A percentile compares a stretch with the other conserved stretches of the same genome.
Evolutionary conservation across 2,329 filamentous ascomycete genomes (phyloP).

Genomic region (Tympanopsis confertula): DNA sequence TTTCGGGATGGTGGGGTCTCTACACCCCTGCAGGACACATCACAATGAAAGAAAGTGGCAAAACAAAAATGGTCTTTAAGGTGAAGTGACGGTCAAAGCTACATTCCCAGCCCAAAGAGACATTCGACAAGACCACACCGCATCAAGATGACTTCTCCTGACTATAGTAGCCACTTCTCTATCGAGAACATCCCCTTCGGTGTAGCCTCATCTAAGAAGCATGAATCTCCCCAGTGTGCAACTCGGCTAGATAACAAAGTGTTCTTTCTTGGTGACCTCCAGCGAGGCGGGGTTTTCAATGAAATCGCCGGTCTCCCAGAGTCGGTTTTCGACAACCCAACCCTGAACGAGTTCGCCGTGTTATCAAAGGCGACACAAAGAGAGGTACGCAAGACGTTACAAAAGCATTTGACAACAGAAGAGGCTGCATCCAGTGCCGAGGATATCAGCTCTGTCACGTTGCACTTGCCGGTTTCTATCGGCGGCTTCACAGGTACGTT

Average conservation of each 20-base stretch:
- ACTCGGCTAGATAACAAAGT: constrained; percentile 38
- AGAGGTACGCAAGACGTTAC: constrained; percentile 26
- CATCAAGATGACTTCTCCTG: no score
- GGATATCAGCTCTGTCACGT: constrained; percentile 23
- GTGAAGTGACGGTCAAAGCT: no score
- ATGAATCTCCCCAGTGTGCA: constrained; percentile 26
- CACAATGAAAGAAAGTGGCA: no score
- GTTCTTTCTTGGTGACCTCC: constrained; percentile 35
- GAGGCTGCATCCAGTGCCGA: constrained; percentile 14
- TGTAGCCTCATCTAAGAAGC: constrained; percentile 27
- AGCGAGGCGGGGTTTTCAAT: constrained; percentile 14
- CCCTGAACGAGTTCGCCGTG: constrained; percentile 36
- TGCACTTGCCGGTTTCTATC: constrained; percentile 43
- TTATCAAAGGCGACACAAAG: constrained; percentile 23
- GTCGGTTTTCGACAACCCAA: constrained; percentile 17
- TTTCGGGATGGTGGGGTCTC: no score
- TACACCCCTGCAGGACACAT: no score
- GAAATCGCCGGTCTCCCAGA: constrained; percentile 8
- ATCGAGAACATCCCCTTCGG: constrained; percentile 40
- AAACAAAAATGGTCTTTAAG: no score
- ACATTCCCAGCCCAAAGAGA: no score
- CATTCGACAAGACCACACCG: no score
- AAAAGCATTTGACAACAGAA: constrained; percentile 16
- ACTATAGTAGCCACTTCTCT: no score
- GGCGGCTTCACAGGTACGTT: constrained; percentile 32